phyloP scores from a whole-genome alignment of 2,329 filamentous ascomycete genomes.

The Colletotrichum filicis region DNA sequence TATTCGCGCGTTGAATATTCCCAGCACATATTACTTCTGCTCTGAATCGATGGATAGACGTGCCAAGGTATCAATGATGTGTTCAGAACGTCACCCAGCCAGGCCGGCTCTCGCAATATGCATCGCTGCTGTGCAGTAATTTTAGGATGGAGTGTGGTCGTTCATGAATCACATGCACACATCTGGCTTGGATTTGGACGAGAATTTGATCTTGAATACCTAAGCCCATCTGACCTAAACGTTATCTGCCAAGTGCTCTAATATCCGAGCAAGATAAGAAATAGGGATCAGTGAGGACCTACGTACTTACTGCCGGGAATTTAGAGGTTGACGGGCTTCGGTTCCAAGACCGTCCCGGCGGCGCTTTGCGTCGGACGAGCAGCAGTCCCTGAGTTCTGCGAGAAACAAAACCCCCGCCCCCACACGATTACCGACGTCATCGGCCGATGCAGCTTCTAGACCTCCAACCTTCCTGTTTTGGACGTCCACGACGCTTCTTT shows the following conservation, averaged over 20 bases:
- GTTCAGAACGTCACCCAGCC: no score
- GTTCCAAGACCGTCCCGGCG: neutral
- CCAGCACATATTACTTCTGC: neutral
- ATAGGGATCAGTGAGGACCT: neutral
- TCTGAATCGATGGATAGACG: neutral
- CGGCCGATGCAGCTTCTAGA: constrained; percentile 14
- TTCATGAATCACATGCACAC: neutral
- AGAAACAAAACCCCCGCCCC: constrained; percentile 24
- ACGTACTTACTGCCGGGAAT: neutral
- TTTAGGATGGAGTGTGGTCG: neutral
- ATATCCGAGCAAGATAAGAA: neutral
- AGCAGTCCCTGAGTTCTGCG: neutral
- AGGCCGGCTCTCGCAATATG: no score
- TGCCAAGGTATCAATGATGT: neutral
- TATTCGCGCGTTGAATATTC: neutral
- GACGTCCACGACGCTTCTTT: neutral
- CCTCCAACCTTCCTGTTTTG: constrained; percentile 2
- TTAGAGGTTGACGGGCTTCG: neutral
- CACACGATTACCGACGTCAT: constrained; percentile 32
- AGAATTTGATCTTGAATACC: neutral
- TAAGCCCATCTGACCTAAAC: neutral
- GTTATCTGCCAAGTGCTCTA: neutral
- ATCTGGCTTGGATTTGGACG: neutral
- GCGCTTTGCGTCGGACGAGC: constrained; percentile 8
- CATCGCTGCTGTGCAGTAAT: neutral